phyloP scores from a whole-genome alignment of 345 rosid genomes.

The Eucalyptus cladocalyx region DNA sequence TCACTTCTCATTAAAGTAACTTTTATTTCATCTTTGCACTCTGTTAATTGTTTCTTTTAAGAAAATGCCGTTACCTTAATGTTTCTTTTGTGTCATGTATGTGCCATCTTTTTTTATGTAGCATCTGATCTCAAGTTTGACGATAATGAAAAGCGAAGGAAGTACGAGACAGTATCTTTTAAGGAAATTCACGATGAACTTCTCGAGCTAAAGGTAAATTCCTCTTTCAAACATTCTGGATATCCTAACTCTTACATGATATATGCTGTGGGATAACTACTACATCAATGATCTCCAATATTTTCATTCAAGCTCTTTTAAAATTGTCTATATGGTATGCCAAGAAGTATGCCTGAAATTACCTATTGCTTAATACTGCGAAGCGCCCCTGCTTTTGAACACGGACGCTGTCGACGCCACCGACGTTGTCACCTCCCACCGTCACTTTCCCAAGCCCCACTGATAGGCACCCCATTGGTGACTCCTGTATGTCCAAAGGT shows the following conservation, averaged over 20 bases:
- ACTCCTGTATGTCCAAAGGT: no score
- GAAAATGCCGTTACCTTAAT: not conserved
- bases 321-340: not conserved
- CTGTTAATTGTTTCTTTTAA: not conserved
- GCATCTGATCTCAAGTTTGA: constrained; percentile 73
- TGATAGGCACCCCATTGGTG: no score
- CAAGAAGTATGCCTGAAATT: not conserved
- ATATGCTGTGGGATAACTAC: not conserved
- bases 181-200: constrained; percentile 58
- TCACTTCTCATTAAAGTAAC: not conserved
- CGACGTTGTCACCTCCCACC: no score
- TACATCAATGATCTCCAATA: not conserved
- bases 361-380: not conserved
- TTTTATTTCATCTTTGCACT: not conserved
- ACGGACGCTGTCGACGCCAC: no score
- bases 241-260: not conserved
- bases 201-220: constrained; percentile 56
- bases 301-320: not conserved
- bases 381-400: no score
- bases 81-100: not conserved
- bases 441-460: no score
- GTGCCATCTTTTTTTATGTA: constrained; percentile 15
- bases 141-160: constrained; percentile 53
- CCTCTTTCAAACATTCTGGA: not conserved
- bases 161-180: constrained; percentile 56